A percentile compares a stretch with the other conserved stretches of the same genome.
Conservation (phyloP, 73 alveolate genomes). For the Tetrahymena thermophila region DNA sequence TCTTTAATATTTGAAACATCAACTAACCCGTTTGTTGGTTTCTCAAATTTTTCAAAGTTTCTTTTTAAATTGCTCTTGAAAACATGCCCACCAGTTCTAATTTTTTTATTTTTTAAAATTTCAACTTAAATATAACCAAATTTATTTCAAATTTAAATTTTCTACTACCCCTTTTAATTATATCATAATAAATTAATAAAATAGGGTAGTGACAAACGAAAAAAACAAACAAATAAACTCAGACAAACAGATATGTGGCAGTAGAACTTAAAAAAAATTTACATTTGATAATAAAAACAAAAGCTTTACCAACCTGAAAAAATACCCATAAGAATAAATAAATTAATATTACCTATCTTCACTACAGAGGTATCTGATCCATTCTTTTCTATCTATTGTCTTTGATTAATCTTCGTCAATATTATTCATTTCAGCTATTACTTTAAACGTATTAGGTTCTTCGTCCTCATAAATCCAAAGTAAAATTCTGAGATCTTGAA, state of each 20-base stretch:
- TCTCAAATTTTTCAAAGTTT: not conserved
- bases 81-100: not conserved
- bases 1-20: not conserved
- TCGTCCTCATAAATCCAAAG: slow-evolving; percentile 21
- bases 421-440: slow-evolving; percentile 16
- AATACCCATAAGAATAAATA: not conserved
- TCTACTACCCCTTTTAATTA: too few species aligned
- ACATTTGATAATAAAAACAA: not conserved
- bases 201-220: too few species aligned
- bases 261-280: not conserved
- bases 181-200: too few species aligned
- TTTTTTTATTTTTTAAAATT: not conserved
- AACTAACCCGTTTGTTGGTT: not conserved
- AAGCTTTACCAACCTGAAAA: not conserved
- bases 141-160: too few species aligned
- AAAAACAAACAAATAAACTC: too few species aligned
- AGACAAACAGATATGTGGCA: too few species aligned
- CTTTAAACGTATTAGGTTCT: slow-evolving; percentile 13
- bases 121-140: too few species aligned
- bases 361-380: slow-evolving; percentile 20
- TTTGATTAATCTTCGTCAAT: slow-evolving; percentile 18
- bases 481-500: slow-evolving; percentile 14
- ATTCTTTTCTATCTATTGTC: slow-evolving; percentile 17
- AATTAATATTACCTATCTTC: not conserved
- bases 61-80: not conserved